Base-by-base conservation (phyloP, 805 yeast genomes). In the Isabelozyma pseudorhagii region DNA sequence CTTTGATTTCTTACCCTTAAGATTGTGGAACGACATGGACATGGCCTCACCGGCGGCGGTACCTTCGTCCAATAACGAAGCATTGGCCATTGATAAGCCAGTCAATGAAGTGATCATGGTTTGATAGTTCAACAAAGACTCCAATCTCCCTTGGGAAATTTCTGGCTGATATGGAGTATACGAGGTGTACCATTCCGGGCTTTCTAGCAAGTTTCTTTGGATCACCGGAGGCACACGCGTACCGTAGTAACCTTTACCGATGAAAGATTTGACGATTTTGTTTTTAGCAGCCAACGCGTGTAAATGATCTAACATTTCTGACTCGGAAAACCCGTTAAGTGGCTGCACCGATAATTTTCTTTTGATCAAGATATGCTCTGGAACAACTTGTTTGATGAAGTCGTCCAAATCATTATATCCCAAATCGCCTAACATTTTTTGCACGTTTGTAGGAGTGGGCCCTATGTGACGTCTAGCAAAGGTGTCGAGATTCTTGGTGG, bases 101-200 rank as follows among this genome's bases (percentile, higher is more conserved):
- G 99, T 94, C 56, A 94, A 78, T 52, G 94, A 96, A 28, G 91
- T 71, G 13, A 94, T 78, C 62, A 93, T 77, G n/a, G 99, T 94
- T 72, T 94, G 99, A 72, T 81, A 94, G 69, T 94, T 94, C 54
- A 94, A 74, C 54, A 94, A 74, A 18, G 94, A 83, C 71, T 93
- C 97, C 59, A 94, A 78, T 60, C 99, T 83, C 48, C 99, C 99
- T 71, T 94, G 99, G 0, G 97, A 87, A 50, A 94, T 92, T 68
- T 94, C 99, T 0, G 99, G 97, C 73, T 94, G 99, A 68, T 94
- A 94, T 36, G 99, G 99, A 21, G 99, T 94, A 67, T 94, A 94
- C 1, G 97, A 90, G 17, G 99, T 94, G 76, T 94, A 94, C 99
- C 99, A 94, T 64, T 91, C 97, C 5, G 99, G 99, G 53, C 86